Evolutionary conservation across 2,329 filamentous ascomycete species (phyloP).

Genomic region (Alternaria arborescens): DNA sequence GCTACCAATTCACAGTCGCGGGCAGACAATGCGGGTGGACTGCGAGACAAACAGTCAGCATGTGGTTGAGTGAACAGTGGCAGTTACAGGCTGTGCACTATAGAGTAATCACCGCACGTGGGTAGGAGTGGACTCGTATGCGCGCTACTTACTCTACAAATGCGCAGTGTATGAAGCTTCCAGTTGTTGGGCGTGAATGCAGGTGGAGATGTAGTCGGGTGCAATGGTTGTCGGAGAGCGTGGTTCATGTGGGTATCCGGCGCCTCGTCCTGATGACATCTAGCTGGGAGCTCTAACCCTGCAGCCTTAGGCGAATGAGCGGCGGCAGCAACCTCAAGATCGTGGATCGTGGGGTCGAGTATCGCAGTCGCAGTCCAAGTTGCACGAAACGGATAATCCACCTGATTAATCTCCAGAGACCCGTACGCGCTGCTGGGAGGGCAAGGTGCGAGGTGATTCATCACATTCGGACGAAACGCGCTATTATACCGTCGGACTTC

Average conservation of each 20-base stretch:
- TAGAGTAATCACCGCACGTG: conserved; percentile 15
- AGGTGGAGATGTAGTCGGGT: conserved; percentile 13
- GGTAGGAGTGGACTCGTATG: conserved; percentile 5
- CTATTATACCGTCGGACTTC: conserved; percentile 30
- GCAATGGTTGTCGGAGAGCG: conserved; percentile 16
- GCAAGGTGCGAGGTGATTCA: conserved; percentile 19
- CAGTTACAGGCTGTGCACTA: conserved; percentile 12
- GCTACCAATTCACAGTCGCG: conserved; percentile 23
- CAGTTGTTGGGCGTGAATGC: conserved; percentile 7
- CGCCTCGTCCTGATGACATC: conserved; percentile 33
- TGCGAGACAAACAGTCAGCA: conserved; percentile 26
- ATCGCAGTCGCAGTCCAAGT: neutral
- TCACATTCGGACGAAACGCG: conserved; percentile 18
- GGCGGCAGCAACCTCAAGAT: conserved; percentile 11
- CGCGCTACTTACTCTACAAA: conserved; percentile 22
- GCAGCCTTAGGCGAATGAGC: conserved; percentile 22
- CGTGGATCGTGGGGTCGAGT: neutral
- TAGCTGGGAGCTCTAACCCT: conserved; percentile 34
- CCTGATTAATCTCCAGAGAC: neutral
- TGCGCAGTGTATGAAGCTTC: conserved; percentile 3
- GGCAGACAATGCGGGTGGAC: conserved; percentile 14
- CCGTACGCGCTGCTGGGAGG: conserved; percentile 5
- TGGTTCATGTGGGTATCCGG: conserved; percentile 42
- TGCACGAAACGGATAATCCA: neutral
- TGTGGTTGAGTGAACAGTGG: conserved; percentile 14